Base-by-base conservation (phyloP, 768 basidiomycete species). In the Mycena capillaripes region DNA sequence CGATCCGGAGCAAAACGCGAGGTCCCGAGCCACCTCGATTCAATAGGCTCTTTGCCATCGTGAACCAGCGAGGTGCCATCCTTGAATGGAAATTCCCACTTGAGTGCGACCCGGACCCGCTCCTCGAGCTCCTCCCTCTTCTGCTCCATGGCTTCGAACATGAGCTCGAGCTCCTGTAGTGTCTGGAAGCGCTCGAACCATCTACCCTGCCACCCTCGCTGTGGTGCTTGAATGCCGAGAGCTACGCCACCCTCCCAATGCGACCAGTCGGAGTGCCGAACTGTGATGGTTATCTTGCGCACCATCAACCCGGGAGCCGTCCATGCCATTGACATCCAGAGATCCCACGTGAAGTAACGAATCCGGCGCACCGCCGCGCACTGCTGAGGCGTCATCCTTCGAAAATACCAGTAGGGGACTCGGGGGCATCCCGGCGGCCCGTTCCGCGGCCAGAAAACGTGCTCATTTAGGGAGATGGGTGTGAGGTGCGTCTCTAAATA, bases 261-360 rank as follows among this genome's bases (percentile, higher is more conserved):
- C 75, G 78, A 77, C 79, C 79, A 79, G 62, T 79, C 79, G 12
- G 69, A 61, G 59, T 78, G 77, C 14, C 77, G 69, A 19, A 77
- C 64, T 0, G 75, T 76, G 30, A 78, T 70, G 12, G 72, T 50
- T 29, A 78, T 40, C 40, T 73, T 66, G 30, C 62, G 72, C 21
- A 69, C 59, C 29, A 59, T 40, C 6, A 63, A 53, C 21, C 65
- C 58, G n/a, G n/a, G n/a, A 53, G 34, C 19, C 2, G 61, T 23
- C 65, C 72, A 69, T 9, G 30, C 17, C 46, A n/a, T n/a, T 68
- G 50, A n/a, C 21, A 79, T 64, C 74, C 76, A 78, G 29, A 19
- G 72, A 55, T 74, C 36, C 70, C 78, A 76, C 3, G 75, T 69
- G 56, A 75, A 78, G 63, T 78, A 70, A 17, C 70, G 77, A 23